Conservation (phyloP, 2,329 filamentous ascomycete genomes). For the Fusarium praegraminearum region DNA sequence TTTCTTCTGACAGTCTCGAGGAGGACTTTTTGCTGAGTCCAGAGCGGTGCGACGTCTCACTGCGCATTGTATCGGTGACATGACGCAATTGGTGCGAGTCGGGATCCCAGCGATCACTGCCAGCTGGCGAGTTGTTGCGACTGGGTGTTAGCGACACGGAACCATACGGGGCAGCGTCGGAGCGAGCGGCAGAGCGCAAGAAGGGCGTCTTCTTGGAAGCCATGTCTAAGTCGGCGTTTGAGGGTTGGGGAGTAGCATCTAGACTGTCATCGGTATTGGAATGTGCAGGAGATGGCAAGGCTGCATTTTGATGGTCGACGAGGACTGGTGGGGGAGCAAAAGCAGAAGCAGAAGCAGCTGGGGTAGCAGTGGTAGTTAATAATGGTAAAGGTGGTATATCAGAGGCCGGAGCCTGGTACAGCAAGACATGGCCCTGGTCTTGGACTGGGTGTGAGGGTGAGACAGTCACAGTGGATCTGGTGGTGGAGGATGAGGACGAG, state of each 20-base stretch:
- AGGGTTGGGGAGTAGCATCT: constrained; percentile 44
- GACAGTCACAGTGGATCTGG: constrained; percentile 47
- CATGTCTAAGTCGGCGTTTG: constrained; percentile 48
- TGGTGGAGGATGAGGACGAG: constrained; percentile 44
- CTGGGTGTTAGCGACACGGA: constrained; percentile 54
- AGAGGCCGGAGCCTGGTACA: constrained; percentile 41
- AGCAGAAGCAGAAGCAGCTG: constrained; percentile 19
- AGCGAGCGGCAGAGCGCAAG: constrained; percentile 49
- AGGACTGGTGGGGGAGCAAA: constrained; percentile 5
- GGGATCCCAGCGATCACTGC: constrained; percentile 50
- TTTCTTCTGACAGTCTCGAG: constrained; percentile 60
- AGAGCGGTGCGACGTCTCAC: constrained; percentile 52
- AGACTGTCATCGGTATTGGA: constrained; percentile 26
- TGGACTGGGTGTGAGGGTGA: constrained; percentile 42
- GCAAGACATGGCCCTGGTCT: constrained; percentile 46
- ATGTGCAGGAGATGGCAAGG: constrained; percentile 21
- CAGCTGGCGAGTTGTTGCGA: constrained; percentile 53
- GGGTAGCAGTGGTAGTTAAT: constrained; percentile 42
- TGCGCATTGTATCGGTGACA: constrained; percentile 52
- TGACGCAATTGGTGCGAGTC: constrained; percentile 52
- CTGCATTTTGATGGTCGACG: constrained; percentile 21
- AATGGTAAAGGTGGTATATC: constrained; percentile 41
- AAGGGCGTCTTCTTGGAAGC: constrained; percentile 55
- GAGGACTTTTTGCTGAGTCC: constrained; percentile 49
- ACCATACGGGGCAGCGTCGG: constrained; percentile 54